These are phyloP conservation scores for Tremella mesenterica DNA, from an alignment of 768 basidiomycete genomes.

Conservation along the genomic window DNA sequence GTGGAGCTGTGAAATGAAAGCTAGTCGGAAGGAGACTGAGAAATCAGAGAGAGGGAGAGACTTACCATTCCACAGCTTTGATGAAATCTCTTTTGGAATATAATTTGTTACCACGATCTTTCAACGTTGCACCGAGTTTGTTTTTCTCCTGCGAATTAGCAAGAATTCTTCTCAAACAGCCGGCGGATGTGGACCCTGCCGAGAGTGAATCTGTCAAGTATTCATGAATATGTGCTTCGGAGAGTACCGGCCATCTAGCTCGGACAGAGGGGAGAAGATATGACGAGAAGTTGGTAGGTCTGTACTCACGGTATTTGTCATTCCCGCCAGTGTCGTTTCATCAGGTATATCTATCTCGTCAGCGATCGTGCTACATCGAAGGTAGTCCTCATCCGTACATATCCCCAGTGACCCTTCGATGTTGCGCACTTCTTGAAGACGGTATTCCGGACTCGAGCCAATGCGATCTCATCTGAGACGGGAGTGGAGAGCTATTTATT, in stretches of 20 bases:
- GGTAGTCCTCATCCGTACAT: too few species aligned
- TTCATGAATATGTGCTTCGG: too few species aligned
- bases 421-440: neutral
- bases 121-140: constrained; percentile 53
- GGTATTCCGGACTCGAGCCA: neutral
- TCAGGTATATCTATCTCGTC: constrained; percentile 32
- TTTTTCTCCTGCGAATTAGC: constrained; percentile 16
- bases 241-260: too few species aligned
- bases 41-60: neutral
- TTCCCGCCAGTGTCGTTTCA: constrained; percentile 32
- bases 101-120: constrained; percentile 48
- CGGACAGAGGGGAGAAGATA: too few species aligned
- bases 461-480: neutral
- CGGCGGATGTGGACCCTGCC: too few species aligned
- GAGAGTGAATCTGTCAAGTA: too few species aligned
- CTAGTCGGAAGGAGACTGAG: neutral
- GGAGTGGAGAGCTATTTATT: too few species aligned
- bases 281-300: too few species aligned
- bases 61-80: constrained; percentile 45
- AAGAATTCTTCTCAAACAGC: too few species aligned
- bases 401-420: too few species aligned
- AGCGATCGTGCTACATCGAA: too few species aligned
- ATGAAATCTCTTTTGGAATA: constrained; percentile 47
- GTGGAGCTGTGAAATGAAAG: too few species aligned
- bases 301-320: constrained; percentile 29